Evolutionary conservation across 768 basidiomycete genomes (phyloP), one percentile per base, ranked within the genome.

Genomic region (Saitozyma sp.): DNA sequence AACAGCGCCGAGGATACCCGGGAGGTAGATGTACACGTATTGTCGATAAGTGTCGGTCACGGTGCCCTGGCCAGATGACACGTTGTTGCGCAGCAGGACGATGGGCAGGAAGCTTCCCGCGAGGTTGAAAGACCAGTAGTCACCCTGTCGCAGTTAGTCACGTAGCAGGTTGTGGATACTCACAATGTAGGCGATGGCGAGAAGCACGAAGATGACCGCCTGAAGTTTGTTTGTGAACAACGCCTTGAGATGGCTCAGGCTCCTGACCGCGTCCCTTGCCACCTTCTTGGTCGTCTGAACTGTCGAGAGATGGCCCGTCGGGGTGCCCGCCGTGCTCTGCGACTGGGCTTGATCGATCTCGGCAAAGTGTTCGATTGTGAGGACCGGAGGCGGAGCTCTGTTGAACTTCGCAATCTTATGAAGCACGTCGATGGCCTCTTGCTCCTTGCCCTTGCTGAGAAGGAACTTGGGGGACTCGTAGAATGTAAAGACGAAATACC

Each of bases 401-500:
- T 82, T 82, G 78, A 79, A 81, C 37, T 59, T 62, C 11, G 81
- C 81, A 59, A 82, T 80, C 19, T 61, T 61, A 65, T 80, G 70
- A n/a, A 82, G 55, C 17, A 82, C 81, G 8, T 79, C 76, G 53
- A 87, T 79, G 7, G 86, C 86, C 50, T 86, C 85, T 53, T 81
- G 80, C 66, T 88, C 86, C 48, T 83, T 82, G 29, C 85, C 85
- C 68, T 84, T 83, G 6, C 82, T 83, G 20, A 86, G 78, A 19
- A 87, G 82, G 74, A 84, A 88, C 67, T 87, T 87, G 9, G 86
- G 83, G 0, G 85, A 85, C 69, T 87, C 87, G 68, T 85, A 83
- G 56, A 87, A 80, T 63, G 82, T 83, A 64, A 88, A 86, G 29
- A 87, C 77, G 58, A 85, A 73, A 77, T 83, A 86, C 38, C 86